Base-by-base conservation (phyloP, 108 stramenopile species). In the Fragilariopsis cylindrus region DNA sequence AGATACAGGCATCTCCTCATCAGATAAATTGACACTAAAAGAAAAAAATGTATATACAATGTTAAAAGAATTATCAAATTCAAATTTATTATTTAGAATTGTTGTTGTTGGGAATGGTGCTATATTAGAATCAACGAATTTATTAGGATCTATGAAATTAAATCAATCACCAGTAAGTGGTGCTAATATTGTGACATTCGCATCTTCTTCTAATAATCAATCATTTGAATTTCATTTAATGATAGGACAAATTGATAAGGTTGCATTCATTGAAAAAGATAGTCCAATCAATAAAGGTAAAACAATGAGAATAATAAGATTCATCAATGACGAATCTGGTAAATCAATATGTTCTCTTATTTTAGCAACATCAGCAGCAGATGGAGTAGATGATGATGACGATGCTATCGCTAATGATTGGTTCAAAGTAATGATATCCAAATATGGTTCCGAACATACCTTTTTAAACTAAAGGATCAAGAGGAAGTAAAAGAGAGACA, bases 31-130 rank as follows among this genome's bases (percentile, higher is more conserved):
- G 57, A 52, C 69, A 30, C 11, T 19, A 7, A 18, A 68, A 18
- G 85, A 82, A 80, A 48, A 80, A 66, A 70, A 64, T 21, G 82
- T 83, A n/a, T 83, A 70, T 49, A 62, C 75, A 15, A 21, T 86
- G n/a, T 45, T 86, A 18, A 1, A 71, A 65, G 79, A 87, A 11
- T 57, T 94, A n/a, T 87, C 86, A 68, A 41, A 70, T 68, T 89
- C 88, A 9, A 64, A 80, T 9, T 78, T 81, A 15, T 57, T 68
- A 7, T 94, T 94, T 70, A 88, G 92, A 11, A 88, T 90, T 63
- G 84, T 94, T 12, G 93, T 94, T 19, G 80, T 94, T 52, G 93
- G 90, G 7, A 90, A 90, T 76, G 93, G 90, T 52, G 89, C 93
- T 48, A 94, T 94, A 63, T 75, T 92, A 58, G 93, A 94, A 87